Percentiles rank a stretch among this genome's conserved stretches.
These are phyloP conservation scores for Microdochium bolleyi DNA, from an alignment of 2,329 filamentous ascomycete genomes.

Conservation along the genomic window DNA sequence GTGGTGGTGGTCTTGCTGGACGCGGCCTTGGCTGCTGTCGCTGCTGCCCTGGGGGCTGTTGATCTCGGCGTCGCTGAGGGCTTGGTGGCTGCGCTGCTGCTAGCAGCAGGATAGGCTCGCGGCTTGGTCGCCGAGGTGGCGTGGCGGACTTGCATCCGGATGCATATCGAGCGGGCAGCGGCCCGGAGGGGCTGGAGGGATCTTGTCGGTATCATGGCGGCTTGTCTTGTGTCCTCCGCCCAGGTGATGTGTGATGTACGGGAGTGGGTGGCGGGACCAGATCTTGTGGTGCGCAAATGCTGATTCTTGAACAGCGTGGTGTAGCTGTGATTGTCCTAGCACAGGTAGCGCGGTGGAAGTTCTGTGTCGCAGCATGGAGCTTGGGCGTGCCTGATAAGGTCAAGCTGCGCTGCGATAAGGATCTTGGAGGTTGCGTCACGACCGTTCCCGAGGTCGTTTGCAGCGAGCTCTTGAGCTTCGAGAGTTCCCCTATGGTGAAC, in stretches of 20 bases:
- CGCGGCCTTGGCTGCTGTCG: not conserved
- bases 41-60: constrained; percentile 4
- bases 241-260: too few species aligned
- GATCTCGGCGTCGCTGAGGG: constrained; percentile 6
- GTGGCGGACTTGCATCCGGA: constrained; percentile 4
- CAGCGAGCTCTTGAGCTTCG: too few species aligned
- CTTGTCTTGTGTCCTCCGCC: not conserved
- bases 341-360: not conserved
- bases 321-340: too few species aligned
- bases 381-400: not conserved
- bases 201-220: constrained; percentile 1
- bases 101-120: too few species aligned
- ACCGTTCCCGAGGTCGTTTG: not conserved
- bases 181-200: constrained; percentile 1
- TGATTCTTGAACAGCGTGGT: too few species aligned
- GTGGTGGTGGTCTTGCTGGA: too few species aligned
- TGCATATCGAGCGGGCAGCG: not conserved
- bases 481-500: too few species aligned
- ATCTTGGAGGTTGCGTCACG: not conserved
- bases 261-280: too few species aligned
- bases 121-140: constrained; percentile 5
- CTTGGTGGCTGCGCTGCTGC: constrained; percentile 5
- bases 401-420: not conserved
- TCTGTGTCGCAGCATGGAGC: not conserved
- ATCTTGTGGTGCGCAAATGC: too few species aligned